Conservation (phyloP, 495 filamentous ascomycete species). For the Wilcoxina mikolae region DNA sequence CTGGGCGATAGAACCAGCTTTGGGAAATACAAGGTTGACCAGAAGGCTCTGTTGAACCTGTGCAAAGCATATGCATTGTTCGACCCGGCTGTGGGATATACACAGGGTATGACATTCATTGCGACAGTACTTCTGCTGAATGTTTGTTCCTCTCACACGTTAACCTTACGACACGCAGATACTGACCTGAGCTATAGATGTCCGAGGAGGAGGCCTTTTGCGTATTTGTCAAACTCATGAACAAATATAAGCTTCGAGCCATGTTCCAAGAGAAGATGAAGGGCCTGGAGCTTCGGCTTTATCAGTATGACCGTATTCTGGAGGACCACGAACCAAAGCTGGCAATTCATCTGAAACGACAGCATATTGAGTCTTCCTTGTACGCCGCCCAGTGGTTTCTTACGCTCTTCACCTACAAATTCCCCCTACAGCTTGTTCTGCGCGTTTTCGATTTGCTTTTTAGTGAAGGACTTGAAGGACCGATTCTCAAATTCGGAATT, state of each 20-base stretch:
- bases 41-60: constrained; percentile 85
- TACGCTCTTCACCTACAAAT: constrained; percentile 96
- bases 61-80: constrained; percentile 97
- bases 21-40: constrained; percentile 63
- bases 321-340: constrained; percentile 89
- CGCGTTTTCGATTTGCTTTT: constrained; percentile 95
- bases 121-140: constrained; percentile 96
- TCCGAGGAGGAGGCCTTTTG: constrained; percentile 94
- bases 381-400: constrained; percentile 99
- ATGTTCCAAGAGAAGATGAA: constrained; percentile 96
- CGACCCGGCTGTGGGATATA: constrained; percentile 88
- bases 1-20: constrained; percentile 87
- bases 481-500: constrained; percentile 84
- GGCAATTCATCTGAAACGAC: constrained; percentile 84
- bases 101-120: constrained; percentile 98
- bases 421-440: constrained; percentile 87
- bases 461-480: constrained; percentile 78
- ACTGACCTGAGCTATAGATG: constrained; percentile 44
- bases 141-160: constrained; percentile 36
- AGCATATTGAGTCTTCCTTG: constrained; percentile 73
- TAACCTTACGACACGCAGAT: not conserved
- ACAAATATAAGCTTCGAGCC: constrained; percentile 82
- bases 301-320: constrained; percentile 85
- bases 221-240: constrained; percentile 86
- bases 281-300: constrained; percentile 80